phyloP scores from a whole-genome alignment of 345 rosid species.

The Rhodamnia rubescens region DNA sequence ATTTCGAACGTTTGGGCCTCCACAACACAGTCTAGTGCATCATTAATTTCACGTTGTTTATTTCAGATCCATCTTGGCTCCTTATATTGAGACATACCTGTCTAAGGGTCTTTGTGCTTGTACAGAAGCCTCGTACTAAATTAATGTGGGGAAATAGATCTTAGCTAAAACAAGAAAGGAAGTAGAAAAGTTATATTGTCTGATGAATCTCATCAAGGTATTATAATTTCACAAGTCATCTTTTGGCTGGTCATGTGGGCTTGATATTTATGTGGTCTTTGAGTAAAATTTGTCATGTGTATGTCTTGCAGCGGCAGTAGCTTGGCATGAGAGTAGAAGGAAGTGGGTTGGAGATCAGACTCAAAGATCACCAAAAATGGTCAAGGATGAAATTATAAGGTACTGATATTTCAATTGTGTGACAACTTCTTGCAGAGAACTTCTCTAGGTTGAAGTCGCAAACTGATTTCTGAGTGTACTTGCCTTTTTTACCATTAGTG shows the following conservation, averaged over 20 bases:
- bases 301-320: slow-evolving; percentile 37
- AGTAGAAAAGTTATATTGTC: not conserved
- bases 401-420: not conserved
- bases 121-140: not conserved
- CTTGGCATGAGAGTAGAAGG: slow-evolving; percentile 71
- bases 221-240: not conserved
- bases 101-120: not conserved
- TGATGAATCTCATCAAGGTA: not conserved
- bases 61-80: not conserved
- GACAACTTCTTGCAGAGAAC: not conserved
- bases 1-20: not conserved
- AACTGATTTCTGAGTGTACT: not conserved
- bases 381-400: slow-evolving; percentile 77
- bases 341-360: slow-evolving; percentile 71
- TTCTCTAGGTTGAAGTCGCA: not conserved
- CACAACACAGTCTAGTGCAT: not conserved
- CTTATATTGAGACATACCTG: not conserved
- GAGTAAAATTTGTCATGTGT: slow-evolving; percentile 4
- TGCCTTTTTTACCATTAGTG: not conserved
- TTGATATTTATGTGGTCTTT: not conserved
- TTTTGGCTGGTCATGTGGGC: not conserved
- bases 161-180: not conserved
- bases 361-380: slow-evolving; percentile 16
- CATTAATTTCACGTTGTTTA: not conserved
- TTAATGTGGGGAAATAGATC: not conserved